A percentile compares a stretch with the other conserved stretches of the same genome.
phyloP scores from a whole-genome alignment of 371 early-diverging fungal species.

The Mucor indicus region DNA sequence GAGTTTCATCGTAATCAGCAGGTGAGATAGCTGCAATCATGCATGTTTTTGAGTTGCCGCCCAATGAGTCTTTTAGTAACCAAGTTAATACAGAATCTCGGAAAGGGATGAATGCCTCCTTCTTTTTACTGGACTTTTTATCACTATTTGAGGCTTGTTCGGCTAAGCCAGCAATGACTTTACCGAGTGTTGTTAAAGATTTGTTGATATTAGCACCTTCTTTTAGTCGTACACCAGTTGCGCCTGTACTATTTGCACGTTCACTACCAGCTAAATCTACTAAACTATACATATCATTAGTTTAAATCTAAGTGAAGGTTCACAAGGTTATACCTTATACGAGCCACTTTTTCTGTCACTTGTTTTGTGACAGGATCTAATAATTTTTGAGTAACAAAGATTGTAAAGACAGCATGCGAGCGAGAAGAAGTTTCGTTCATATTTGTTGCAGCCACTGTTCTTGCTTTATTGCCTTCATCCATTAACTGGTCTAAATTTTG shows the following conservation, averaged over 20 bases:
- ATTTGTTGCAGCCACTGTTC: slow-evolving; percentile 88
- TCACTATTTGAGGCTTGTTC: slow-evolving; percentile 52
- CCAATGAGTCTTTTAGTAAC: slow-evolving; percentile 88
- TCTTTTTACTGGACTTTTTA: slow-evolving; percentile 36
- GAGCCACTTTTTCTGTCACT: slow-evolving; percentile 66
- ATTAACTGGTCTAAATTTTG: slow-evolving; percentile 71
- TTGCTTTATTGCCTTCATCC: slow-evolving; percentile 82
- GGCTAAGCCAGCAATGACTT: slow-evolving; percentile 92
- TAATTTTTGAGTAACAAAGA: slow-evolving; percentile 67
- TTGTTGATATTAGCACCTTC: slow-evolving; percentile 98
- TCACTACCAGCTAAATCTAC: slow-evolving; percentile 94
- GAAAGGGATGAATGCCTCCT: slow-evolving; percentile 28
- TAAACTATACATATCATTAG: slow-evolving; percentile 28
- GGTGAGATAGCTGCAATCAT: slow-evolving; percentile 87
- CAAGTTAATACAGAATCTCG: slow-evolving; percentile 65
- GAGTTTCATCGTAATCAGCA: slow-evolving; percentile 77
- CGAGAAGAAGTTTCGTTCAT: slow-evolving; percentile 93
- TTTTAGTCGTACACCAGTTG: slow-evolving; percentile 87
- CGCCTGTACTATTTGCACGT: slow-evolving; percentile 89
- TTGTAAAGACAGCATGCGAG: slow-evolving; percentile 90
- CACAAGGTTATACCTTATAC: slow-evolving; percentile 41
- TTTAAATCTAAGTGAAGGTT: neutral
- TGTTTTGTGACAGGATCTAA: slow-evolving; percentile 51
- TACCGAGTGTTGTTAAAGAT: slow-evolving; percentile 91
- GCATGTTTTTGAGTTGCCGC: slow-evolving; percentile 88